These are phyloP conservation scores for Wickerhamomyces mucosus DNA, from an alignment of 805 yeast genomes.

Conservation along the genomic window DNA sequence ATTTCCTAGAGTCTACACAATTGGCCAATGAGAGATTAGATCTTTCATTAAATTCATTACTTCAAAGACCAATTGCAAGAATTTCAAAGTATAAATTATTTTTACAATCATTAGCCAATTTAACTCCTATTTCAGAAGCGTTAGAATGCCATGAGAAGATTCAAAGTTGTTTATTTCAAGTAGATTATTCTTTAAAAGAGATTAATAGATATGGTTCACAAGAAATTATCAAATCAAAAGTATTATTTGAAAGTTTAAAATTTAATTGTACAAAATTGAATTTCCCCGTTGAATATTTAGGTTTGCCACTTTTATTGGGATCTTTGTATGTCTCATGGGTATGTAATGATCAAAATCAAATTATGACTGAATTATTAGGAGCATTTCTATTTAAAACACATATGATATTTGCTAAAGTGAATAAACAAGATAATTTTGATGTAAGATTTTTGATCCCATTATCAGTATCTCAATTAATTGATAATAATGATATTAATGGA, in stretches of 20 bases:
- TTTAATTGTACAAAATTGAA: constrained; percentile 10
- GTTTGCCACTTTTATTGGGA: constrained; percentile 35
- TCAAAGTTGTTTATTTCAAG: constrained; percentile 7
- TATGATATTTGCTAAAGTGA: constrained; percentile 27
- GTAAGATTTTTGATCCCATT: constrained; percentile 42
- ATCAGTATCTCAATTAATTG: constrained; percentile 23
- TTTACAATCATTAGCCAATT: constrained; percentile 31
- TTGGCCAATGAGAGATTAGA: constrained; percentile 29
- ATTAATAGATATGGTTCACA: constrained; percentile 22
- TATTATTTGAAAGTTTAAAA: constrained; percentile 10
- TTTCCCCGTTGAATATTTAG: constrained; percentile 38
- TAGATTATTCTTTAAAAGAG: constrained; percentile 19
- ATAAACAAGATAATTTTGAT: constrained; percentile 19
- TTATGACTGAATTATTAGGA: constrained; percentile 20
- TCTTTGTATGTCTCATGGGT: constrained; percentile 32
- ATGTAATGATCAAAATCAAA: constrained; percentile 3
- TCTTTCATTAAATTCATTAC: constrained; percentile 41
- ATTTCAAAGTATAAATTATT: constrained; percentile 41
- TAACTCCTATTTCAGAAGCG: constrained; percentile 16
- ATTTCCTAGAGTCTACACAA: constrained; percentile 33
- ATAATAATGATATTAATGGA: constrained; percentile 19
- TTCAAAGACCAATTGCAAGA: constrained; percentile 45
- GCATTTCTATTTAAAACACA: constrained; percentile 42
- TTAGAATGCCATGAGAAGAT: constrained; percentile 10
- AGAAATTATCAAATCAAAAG: constrained; percentile 13